Percentiles rank a stretch among this genome's conserved stretches.
These are phyloP conservation scores for Cicer judaicum DNA, from an alignment of 306 rosid species.

Conservation along the genomic window DNA sequence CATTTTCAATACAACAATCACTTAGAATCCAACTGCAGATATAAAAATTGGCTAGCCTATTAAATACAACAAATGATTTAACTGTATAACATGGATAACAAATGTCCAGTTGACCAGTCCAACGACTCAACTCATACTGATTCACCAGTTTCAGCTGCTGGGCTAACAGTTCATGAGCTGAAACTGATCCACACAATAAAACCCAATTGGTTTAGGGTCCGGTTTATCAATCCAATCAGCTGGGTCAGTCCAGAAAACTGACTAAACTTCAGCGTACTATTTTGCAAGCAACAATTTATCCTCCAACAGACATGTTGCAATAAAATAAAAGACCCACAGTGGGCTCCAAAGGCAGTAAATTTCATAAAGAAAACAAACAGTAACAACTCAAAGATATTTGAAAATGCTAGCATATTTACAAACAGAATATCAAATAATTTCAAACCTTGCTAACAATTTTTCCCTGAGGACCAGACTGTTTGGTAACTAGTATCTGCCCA, in stretches of 20 bases:
- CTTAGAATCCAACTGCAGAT: constrained; percentile 12
- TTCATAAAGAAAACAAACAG: constrained; percentile 26
- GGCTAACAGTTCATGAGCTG: constrained; percentile 16
- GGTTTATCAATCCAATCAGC: constrained; percentile 20
- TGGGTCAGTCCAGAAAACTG: not conserved
- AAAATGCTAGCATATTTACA: constrained; percentile 36
- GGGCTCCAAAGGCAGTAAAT: not conserved
- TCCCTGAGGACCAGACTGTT: constrained; percentile 96
- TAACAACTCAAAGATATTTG: not conserved
- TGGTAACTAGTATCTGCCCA: constrained; percentile 95
- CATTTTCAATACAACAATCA: constrained; percentile 27
- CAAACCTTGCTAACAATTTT: constrained; percentile 94
- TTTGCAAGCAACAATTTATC: constrained; percentile 27
- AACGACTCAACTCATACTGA: constrained; percentile 16
- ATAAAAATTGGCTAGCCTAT: constrained; percentile 12
- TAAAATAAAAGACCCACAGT: constrained; percentile 17
- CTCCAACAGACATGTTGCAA: constrained; percentile 20
- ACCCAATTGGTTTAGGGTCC: constrained; percentile 18
- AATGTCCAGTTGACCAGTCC: constrained; percentile 22
- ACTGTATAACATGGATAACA: constrained; percentile 24
- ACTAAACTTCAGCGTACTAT: not conserved
- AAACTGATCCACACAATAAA: constrained; percentile 26
- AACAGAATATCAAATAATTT: constrained; percentile 33
- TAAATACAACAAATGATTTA: not conserved
- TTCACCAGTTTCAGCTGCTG: constrained; percentile 21